These are phyloP conservation scores for Pichia kluyveri DNA, from an alignment of 805 yeast species.

Conservation along the genomic window DNA sequence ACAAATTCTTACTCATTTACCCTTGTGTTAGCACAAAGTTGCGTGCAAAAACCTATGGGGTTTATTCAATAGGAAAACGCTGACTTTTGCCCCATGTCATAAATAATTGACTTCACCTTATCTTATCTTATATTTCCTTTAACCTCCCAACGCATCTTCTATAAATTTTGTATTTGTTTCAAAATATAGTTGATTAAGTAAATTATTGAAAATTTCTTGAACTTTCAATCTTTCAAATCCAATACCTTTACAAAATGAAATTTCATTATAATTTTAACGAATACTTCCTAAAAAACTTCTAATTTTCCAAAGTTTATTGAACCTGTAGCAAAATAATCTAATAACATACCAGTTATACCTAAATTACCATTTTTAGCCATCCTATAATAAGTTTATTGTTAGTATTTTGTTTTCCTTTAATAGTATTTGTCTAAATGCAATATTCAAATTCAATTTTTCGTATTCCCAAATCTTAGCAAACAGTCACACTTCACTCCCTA, in stretches of 20 bases:
- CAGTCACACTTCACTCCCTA: too few species aligned
- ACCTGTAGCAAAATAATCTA: constrained; percentile 77
- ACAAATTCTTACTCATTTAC: too few species aligned
- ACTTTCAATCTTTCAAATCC: constrained; percentile 65
- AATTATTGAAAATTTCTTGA: constrained; percentile 43
- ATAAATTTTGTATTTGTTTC: constrained; percentile 50
- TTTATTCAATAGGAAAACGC: too few species aligned
- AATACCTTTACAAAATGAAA: constrained; percentile 89
- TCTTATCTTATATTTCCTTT: constrained; percentile 17
- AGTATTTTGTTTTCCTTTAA: too few species aligned
- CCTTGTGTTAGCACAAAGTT: too few species aligned
- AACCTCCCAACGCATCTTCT: constrained; percentile 74
- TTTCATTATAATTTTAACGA: constrained; percentile 85
- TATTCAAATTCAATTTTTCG: too few species aligned
- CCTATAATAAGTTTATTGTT: too few species aligned
- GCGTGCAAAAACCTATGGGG: too few species aligned
- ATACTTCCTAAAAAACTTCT: constrained; percentile 81
- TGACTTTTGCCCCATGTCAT: too few species aligned
- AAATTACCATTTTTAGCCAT: constrained; percentile 71
- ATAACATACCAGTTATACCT: constrained; percentile 76
- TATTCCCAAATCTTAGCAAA: too few species aligned
- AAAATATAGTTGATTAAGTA: constrained; percentile 29
- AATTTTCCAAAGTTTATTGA: constrained; percentile 56
- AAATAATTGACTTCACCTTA: too few species aligned
- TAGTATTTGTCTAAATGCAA: too few species aligned